Evolutionary conservation across 2,329 filamentous ascomycete species (phyloP), one percentile per base, ranked within the genome.

Genomic region (Rugonectria rugulosa): DNA sequence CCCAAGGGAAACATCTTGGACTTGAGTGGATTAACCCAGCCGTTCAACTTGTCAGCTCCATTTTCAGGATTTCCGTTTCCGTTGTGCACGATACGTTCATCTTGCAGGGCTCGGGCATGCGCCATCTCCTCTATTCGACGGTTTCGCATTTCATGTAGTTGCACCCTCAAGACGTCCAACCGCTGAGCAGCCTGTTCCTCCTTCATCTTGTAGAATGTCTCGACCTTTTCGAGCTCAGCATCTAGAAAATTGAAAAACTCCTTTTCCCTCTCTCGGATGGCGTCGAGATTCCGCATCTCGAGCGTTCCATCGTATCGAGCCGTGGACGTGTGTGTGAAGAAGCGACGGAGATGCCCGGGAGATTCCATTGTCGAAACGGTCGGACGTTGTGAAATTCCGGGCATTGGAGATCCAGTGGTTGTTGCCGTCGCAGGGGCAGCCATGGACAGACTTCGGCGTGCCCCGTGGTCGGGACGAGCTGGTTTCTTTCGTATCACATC

Each of bases 81-180:
- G 19, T 42, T 24, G 15, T 54, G 44, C n/a, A 42, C 47, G 10
- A 61, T 42, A 14, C 65, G 57, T 8, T 70, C 54, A 68, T 77
- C 54, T 56, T 72, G 60, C 56, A 47, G 68, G 56, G 19, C 37
- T 40, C 68, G 77, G 38, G 74, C 68, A 38, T 77, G 75, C 57
- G 81, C 74, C 53, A 92, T 79, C 69, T 97, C 92, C 47, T 88
- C 83, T 23, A 91, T 82, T 19, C 94, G 87, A 12, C 89, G 85
- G 70, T 96, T 92, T 38, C 92, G 85, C 92, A 98, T 97, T 66
- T 96, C 90, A 69, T 96, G 93, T 26, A 99, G 81, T 71, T 99
- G 95, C 46, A 92, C 86, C 36, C 90, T 85, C 41, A 99, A 79
- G 4, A 89, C 72, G 1, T 79, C 77, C 20, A 97, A 77, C 2